Base-by-base conservation (phyloP, 1,139 yeast species). In the Chernovozyma aurita region DNA sequence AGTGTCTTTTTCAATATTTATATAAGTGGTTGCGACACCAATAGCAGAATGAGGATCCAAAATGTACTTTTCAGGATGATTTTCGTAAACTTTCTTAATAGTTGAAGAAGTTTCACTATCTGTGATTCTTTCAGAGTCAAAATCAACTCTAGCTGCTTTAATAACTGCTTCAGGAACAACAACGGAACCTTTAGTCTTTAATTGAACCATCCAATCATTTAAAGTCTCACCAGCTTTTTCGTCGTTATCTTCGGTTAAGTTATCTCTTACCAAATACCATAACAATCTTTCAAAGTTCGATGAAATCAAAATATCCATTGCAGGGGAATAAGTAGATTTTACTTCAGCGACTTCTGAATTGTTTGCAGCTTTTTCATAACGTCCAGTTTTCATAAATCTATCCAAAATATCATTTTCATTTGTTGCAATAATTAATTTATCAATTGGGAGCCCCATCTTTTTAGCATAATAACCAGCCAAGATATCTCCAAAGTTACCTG, bases 401-500 rank as follows among this genome's bases (percentile, higher is more conserved):
- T 92, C 87, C 54, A 92, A 76, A 48, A 92, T 94, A 54, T 92
- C 97, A 55, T 92, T 92, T 54, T 86, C 92, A 57, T 92, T 92
- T 31, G 99, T 92, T 31, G 98, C 97, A 52, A 92, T 86, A 50
- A 90, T 83, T 48, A 92, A 75, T 55, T 80, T 78, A 46, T 83
- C 90, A 34, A 84, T 74, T 32, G 97, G 97, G 46, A 92, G 74
- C 28, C 99, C 98, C 97, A 92, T 88, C 60, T 84, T 76, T 60
- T 82, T 80, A 37, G 98, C 97, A 56, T 78, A 92, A 61, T 82
- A 92, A 40, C 98, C 98, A 24, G 98, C 98, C 41, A 94, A 76
- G 41, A 92, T 90, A 57, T 92, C 98, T 55, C 98, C 98, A 61
- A 92, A 92, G 72, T 92, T 92, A 54, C 98, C 98, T 39, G 95